A percentile compares a stretch with the other conserved stretches of the same genome.
phyloP scores from a whole-genome alignment of 2,329 filamentous ascomycete species.

The Aspergillus fischeri region DNA sequence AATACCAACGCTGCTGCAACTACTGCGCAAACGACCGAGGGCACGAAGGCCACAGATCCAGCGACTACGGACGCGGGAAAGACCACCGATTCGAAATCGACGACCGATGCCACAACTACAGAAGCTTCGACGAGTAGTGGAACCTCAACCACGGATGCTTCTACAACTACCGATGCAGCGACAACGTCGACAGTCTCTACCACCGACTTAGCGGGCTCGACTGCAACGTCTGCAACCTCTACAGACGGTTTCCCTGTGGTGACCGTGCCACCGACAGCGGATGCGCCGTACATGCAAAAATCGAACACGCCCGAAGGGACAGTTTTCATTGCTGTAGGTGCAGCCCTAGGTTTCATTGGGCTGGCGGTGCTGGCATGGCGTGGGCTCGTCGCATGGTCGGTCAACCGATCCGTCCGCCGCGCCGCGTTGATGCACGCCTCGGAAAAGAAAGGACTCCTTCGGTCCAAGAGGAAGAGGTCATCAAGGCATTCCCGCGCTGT shows the following conservation, averaged over 20 bases:
- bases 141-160: conserved; percentile 12
- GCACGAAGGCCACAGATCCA: neutral
- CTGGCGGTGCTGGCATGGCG: conserved; percentile 85
- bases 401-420: conserved; percentile 85
- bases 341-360: conserved; percentile 77
- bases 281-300: conserved; percentile 88
- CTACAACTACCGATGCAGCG: conserved; percentile 18
- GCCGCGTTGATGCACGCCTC: conserved; percentile 73
- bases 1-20: neutral
- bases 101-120: conserved; percentile 3
- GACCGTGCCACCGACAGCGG: conserved; percentile 73
- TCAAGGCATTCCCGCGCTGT: conserved; percentile 16
- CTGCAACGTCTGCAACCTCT: conserved; percentile 21
- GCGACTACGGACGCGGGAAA: neutral
- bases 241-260: conserved; percentile 61
- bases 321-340: conserved; percentile 91
- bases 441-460: conserved; percentile 66
- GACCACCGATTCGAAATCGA: neutral
- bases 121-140: conserved; percentile 17
- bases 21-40: neutral
- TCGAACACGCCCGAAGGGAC: conserved; percentile 85
- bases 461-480: conserved; percentile 35
- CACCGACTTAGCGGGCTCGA: conserved; percentile 20
- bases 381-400: conserved; percentile 77
- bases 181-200: conserved; percentile 16